Evolutionary conservation across 1,284 basidiomycete genomes (phyloP).

Genomic region (Laetiporus sulphureus): DNA sequence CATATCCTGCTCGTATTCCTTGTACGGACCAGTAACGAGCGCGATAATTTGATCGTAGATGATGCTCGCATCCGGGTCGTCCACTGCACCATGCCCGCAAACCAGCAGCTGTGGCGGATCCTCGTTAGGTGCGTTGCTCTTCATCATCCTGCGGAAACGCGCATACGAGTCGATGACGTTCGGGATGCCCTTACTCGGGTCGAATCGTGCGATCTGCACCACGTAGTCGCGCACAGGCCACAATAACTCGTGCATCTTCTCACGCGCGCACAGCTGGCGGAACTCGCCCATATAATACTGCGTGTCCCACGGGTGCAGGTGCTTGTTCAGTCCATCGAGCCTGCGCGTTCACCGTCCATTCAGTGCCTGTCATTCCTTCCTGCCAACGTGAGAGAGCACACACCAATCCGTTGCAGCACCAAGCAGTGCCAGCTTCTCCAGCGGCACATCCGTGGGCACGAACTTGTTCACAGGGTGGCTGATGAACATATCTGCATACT

Average conservation of each 20-base stretch:
- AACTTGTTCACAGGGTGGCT: slow-evolving; percentile 90
- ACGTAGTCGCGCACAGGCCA: slow-evolving; percentile 81
- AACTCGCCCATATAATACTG: slow-evolving; percentile 82
- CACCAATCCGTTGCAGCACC: slow-evolving; percentile 80
- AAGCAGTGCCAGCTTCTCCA: slow-evolving; percentile 59
- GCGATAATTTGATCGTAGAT: slow-evolving; percentile 76
- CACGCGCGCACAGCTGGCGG: slow-evolving; percentile 63
- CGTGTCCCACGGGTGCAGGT: slow-evolving; percentile 66
- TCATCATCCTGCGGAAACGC: slow-evolving; percentile 55
- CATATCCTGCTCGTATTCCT: slow-evolving; percentile 57
- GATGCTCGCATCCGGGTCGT: slow-evolving; percentile 80
- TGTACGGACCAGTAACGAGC: slow-evolving; percentile 50
- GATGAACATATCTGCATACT: slow-evolving; percentile 81
- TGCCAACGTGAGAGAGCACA: slow-evolving; percentile 15
- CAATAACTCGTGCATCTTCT: slow-evolving; percentile 70
- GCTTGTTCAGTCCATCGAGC: slow-evolving; percentile 87
- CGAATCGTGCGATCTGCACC: slow-evolving; percentile 83
- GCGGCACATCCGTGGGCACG: slow-evolving; percentile 77
- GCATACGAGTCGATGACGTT: slow-evolving; percentile 79
- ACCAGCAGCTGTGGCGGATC: slow-evolving; percentile 76
- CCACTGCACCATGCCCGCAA: slow-evolving; percentile 84
- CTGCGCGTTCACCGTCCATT: slow-evolving; percentile 32
- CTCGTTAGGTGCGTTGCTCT: slow-evolving; percentile 34
- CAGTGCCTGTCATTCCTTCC: not conserved
- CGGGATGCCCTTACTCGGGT: slow-evolving; percentile 71